Conservation (phyloP, 2,329 filamentous ascomycete genomes). For the Trichoderma koningiopsis region DNA sequence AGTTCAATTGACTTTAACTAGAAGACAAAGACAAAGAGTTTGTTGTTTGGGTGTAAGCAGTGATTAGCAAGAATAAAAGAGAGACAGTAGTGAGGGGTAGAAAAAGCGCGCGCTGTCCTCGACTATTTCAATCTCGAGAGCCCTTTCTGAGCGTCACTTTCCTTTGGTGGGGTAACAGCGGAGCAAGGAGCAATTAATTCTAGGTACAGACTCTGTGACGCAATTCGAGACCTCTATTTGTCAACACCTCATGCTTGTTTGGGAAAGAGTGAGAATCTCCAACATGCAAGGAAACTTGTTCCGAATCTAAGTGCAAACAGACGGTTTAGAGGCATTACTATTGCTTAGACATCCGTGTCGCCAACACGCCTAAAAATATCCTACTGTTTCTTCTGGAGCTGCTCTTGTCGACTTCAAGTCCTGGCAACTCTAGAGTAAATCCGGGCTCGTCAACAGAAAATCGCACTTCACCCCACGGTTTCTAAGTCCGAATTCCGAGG, state of each 20-base stretch:
- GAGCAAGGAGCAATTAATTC: neutral
- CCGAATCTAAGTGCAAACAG: neutral
- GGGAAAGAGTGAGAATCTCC: neutral
- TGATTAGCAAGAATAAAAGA: neutral
- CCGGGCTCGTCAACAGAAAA: neutral
- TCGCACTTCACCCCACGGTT: neutral
- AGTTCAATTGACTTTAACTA: neutral
- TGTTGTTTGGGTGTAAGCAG: neutral
- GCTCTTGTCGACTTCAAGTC: neutral
- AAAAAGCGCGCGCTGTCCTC: slow-evolving; percentile 6
- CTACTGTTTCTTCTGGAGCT: neutral
- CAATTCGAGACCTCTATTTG: slow-evolving; percentile 13
- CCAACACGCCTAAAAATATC: neutral
- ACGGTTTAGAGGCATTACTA: neutral
- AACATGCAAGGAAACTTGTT: too few species aligned
- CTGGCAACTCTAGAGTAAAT: neutral
- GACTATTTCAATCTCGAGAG: neutral
- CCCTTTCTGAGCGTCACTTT: neutral
- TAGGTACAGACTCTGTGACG: slow-evolving; percentile 1
- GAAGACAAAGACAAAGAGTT: neutral
- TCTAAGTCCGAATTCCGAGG: slow-evolving; percentile 5
- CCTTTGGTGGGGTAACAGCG: slow-evolving; percentile 3
- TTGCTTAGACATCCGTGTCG: neutral
- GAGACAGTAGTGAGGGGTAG: neutral
- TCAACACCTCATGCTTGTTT: neutral